phyloP scores from a whole-genome alignment of 148 eudicot genomes.

The Heliamphora exappendiculata region DNA sequence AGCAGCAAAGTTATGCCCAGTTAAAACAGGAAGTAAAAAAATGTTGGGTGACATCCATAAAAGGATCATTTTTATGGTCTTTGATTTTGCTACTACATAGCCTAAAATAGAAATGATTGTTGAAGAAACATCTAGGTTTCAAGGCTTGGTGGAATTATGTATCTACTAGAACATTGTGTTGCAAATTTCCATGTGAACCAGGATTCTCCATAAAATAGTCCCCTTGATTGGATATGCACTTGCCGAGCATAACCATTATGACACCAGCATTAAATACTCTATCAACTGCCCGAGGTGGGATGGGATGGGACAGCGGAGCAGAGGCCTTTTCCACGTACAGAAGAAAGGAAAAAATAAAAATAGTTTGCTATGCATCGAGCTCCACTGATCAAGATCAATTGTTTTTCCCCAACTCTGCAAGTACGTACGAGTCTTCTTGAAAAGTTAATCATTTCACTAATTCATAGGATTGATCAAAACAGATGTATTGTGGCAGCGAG shows the following conservation, averaged over 20 bases:
- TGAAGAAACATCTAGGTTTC: neutral
- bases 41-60: neutral
- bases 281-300: neutral
- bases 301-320: too few relatives aligned
- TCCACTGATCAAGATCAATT: neutral
- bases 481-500: neutral
- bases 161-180: neutral
- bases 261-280: neutral
- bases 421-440: neutral
- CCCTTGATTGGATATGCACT: neutral
- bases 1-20: neutral
- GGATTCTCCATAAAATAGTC: neutral
- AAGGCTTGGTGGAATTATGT: neutral
- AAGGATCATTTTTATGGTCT: neutral
- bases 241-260: conserved; percentile 1
- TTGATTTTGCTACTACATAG: neutral
- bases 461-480: neutral
- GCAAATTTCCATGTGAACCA: neutral
- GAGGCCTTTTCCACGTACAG: too few relatives aligned
- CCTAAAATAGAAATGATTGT: neutral
- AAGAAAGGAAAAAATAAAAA: too few relatives aligned
- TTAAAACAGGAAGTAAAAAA: neutral
- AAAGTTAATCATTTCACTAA: neutral
- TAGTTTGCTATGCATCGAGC: too few relatives aligned
- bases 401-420: too few relatives aligned